Evolutionary conservation across 2,329 filamentous ascomycete species (phyloP).

Genomic region (Bipolaris cookei): DNA sequence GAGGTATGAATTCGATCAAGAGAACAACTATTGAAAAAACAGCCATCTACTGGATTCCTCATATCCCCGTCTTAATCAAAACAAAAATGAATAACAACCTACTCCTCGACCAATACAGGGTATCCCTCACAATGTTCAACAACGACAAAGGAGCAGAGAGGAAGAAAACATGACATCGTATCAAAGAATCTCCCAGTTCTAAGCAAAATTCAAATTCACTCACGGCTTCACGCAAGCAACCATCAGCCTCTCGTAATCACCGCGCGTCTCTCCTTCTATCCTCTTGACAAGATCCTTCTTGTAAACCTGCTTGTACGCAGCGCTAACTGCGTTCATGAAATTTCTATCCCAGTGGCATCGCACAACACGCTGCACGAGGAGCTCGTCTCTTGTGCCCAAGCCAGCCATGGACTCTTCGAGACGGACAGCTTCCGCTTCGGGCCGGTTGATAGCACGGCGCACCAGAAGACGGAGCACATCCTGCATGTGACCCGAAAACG

Average conservation of each 20-base stretch:
- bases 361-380: conserved; percentile 79
- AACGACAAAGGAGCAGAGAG: neutral
- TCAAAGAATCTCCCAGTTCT: neutral
- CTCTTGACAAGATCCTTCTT: conserved; percentile 69
- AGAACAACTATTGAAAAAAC: neutral
- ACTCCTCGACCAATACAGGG: neutral
- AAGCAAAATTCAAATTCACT: neutral
- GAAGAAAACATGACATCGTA: conserved; percentile 8
- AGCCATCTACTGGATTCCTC: neutral
- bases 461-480: conserved; percentile 81
- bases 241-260: conserved; percentile 80
- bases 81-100: neutral
- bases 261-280: conserved; percentile 82
- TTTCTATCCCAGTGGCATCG: conserved; percentile 81
- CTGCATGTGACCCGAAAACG: conserved; percentile 93
- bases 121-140: neutral
- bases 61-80: neutral
- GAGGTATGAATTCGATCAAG: neutral
- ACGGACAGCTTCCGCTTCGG: conserved; percentile 79
- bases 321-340: conserved; percentile 77
- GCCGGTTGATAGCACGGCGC: conserved; percentile 77
- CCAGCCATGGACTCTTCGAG: conserved; percentile 91
- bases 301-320: conserved; percentile 76
- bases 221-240: conserved; percentile 64
- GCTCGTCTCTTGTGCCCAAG: conserved; percentile 81